Evolutionary conservation across 208 protist genomes (phyloP), one percentile per base, ranked within the genome.

Genomic region (Leishmania major): DNA sequence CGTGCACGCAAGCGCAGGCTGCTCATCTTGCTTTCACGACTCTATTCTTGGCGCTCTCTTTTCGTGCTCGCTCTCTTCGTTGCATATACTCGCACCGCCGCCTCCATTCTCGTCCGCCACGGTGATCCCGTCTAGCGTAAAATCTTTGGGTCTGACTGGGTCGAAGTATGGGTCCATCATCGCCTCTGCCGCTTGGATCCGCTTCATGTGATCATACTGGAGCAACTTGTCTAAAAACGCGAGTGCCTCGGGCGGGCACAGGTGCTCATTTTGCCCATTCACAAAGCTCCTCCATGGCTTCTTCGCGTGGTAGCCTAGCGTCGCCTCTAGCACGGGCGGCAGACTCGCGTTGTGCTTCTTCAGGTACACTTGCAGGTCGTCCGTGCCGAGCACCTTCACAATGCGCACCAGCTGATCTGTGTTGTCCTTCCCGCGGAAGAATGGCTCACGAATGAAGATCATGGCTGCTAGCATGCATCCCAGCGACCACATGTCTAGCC

Each of bases 381-480:
- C 96, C 49, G 98, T 99, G 74, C 99, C 99, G 70, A 99, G 93
- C 40, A 99, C 99, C 75, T 98, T 96, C 13, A 92, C 95, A 78
- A 99, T 99, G 69, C 98, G 99, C 35, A 99, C 97, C 57, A 99
- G 93, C 92, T 99, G 99, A 87, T 99, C 99, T 74, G 98, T 98
- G 88, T 99, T 99, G 91, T 99, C 99, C 77, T 98, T 95, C 35
- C 99, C 99, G 80, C 99, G 98, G 92, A 99, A 99, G 85, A 99
- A 99, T 37, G 99, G 99, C 85, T 99, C 99, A 84, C 99, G 99
- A 80, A 96, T 96, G 88, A 99, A 99, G 79, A 99, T 99, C 86
- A 99, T 99, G n/a, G 97, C 98, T 10, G 99, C 99, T 74, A 99
- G 97, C 98, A 99, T 99, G 88, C 99, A 99, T 59, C 99, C 99